Evolutionary conservation across 2,329 filamentous ascomycete genomes (phyloP).

Genomic region (Thielaviopsis ethacetica): DNA sequence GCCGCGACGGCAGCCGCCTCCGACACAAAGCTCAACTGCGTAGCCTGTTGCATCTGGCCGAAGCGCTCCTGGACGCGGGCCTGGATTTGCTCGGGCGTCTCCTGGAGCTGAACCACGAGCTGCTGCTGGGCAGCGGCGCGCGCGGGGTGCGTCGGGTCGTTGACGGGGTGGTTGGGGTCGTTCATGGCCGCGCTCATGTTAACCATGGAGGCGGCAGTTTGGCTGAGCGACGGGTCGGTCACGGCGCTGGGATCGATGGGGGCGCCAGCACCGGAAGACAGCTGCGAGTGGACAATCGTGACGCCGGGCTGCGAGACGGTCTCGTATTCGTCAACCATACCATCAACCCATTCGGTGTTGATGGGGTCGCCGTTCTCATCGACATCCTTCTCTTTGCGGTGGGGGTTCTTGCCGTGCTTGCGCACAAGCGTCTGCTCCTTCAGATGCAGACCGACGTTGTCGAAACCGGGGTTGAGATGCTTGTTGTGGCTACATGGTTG

Average conservation of each 20-base stretch:
- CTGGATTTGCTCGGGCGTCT: constrained; percentile 7
- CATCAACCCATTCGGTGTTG: constrained; percentile 20
- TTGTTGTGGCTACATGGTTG: constrained; percentile 21
- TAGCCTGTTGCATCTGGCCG: constrained; percentile 6
- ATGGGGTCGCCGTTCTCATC: constrained; percentile 23
- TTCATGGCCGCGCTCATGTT: constrained; percentile 1
- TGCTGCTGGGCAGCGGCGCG: constrained; percentile 6
- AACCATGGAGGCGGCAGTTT: constrained; percentile 4
- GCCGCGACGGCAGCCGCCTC: not conserved
- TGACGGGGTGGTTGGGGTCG: constrained; percentile 3
- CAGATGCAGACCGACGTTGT: constrained; percentile 30
- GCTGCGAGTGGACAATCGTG: not conserved
- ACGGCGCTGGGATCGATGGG: constrained; percentile 8
- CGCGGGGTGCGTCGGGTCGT: not conserved
- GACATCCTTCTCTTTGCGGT: constrained; percentile 30
- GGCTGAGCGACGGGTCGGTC: constrained; percentile 8
- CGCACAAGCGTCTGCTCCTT: constrained; percentile 31
- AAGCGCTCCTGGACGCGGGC: constrained; percentile 10
- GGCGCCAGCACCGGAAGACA: not conserved
- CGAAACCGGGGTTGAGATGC: constrained; percentile 30
- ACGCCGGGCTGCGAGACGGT: not conserved
- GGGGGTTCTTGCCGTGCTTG: constrained; percentile 30
- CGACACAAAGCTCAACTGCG: constrained; percentile 1
- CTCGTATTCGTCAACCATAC: constrained; percentile 11
- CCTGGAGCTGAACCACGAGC: constrained; percentile 4